A percentile compares a stretch with the other conserved stretches of the same genome.
Evolutionary conservation across 2,329 filamentous ascomycete species (phyloP).

Genomic region (Phyllosticta paracitricarpa): DNA sequence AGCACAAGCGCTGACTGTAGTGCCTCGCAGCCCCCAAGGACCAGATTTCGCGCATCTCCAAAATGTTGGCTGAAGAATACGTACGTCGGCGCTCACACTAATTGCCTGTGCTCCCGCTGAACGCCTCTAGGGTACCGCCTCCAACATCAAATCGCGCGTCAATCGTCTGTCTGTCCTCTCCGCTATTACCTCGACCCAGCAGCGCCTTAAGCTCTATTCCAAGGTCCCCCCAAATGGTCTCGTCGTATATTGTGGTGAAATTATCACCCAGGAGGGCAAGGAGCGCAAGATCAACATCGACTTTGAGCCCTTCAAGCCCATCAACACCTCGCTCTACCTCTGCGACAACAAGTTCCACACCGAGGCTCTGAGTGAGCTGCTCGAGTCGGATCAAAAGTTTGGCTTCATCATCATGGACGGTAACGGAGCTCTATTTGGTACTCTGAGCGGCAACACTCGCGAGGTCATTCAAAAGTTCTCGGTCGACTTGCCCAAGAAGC

Average conservation of each 20-base stretch:
- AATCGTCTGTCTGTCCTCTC: conserved; percentile 97
- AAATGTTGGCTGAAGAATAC: conserved; percentile 99
- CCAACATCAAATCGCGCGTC: conserved; percentile 99
- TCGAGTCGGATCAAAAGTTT: conserved; percentile 98
- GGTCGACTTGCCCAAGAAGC: conserved; percentile 98
- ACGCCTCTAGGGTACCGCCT: conserved; percentile 69
- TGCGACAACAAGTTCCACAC: conserved; percentile 99
- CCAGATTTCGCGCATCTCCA: conserved; percentile 88
- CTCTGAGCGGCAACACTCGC: conserved; percentile 91
- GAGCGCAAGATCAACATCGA: conserved; percentile 99
- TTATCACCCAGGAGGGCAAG: conserved; percentile 95
- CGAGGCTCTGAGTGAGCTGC: conserved; percentile 88
- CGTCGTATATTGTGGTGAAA: conserved; percentile 99
- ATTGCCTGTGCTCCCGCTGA: conserved; percentile 17
- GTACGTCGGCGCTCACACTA: conserved; percentile 43
- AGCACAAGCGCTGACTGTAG: conserved; percentile 1
- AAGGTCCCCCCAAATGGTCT: conserved; percentile 97
- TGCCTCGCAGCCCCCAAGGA: conserved; percentile 74
- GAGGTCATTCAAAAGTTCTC: conserved; percentile 97
- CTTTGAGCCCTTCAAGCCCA: conserved; percentile 99
- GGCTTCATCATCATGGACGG: conserved; percentile 99
- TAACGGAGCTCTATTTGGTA: conserved; percentile 95
- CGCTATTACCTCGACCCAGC: conserved; percentile 97
- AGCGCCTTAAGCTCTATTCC: conserved; percentile 97
- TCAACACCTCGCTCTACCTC: conserved; percentile 98